Base-by-base conservation (phyloP, 1,284 basidiomycete species). In the Ceratobasidium sp. region DNA sequence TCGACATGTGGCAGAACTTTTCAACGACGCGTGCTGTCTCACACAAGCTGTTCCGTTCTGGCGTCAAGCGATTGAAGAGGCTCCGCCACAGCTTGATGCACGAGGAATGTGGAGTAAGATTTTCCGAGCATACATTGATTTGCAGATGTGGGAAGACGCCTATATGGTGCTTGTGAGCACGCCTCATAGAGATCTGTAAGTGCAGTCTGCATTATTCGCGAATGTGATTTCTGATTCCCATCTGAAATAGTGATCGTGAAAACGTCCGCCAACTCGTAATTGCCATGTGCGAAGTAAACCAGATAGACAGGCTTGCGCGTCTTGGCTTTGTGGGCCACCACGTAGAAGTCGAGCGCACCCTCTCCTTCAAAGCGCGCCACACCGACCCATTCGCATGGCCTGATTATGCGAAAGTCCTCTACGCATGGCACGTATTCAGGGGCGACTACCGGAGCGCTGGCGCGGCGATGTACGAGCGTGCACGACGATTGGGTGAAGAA, bases 311-410 rank as follows among this genome's bases (percentile, higher is more conserved):
- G 76, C 87, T 99, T 20, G 90, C 97, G 82, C 86, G 90, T 13
- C 92, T 96, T 82, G 95, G 94, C 80, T 99, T 99, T 82, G 88
- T 92, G 28, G 94, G 92, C 0, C 88, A 97, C 79, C 90, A 93
- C 76, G 90, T 92, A 75, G 94, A 98, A 82, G 93, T 99, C 33
- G 96, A 98, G 85, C 91, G 90, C 69, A 91, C 93, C 23, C 87
- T 99, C 63, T 90, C 93, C 53, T 99, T 98, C 88, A 98, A 98
- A 84, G 95, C 96, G 11, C 90, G 97, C 78, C 98, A 99, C 83
- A 93, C 92, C 26, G 94, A 99, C 85, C 96, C 97, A 60, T 89
- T 94, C 68, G 86, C 91, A 54, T 88, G 87, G 56, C 97, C 97
- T 0, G 93, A 92, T 82, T 99, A 98, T 86, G 94, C 96, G 66